phyloP scores from a whole-genome alignment of 1,284 basidiomycete genomes.

The Xanthoconium separans region DNA sequence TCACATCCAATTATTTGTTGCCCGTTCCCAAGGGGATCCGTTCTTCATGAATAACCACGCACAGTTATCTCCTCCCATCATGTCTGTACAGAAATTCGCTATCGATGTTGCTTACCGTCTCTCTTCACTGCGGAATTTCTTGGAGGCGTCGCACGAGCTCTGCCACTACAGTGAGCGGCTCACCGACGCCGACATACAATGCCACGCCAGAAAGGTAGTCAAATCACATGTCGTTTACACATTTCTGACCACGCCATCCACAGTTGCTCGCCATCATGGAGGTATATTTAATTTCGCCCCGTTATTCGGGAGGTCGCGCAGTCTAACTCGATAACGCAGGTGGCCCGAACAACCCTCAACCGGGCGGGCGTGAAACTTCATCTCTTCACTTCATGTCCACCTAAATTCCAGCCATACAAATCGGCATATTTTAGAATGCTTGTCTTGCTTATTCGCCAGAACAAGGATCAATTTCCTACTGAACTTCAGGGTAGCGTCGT shows the following conservation, averaged over 20 bases:
- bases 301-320: background rate
- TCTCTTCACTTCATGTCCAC: slow-evolving; percentile 36
- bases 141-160: slow-evolving; percentile 35
- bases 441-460: slow-evolving; percentile 31
- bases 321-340: slow-evolving; percentile 22
- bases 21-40: slow-evolving; percentile 19
- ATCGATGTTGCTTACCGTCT: slow-evolving; percentile 34
- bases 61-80: slow-evolving; percentile 18
- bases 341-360: slow-evolving; percentile 35
- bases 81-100: slow-evolving; percentile 30
- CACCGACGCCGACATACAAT: slow-evolving; percentile 26
- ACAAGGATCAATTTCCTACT: slow-evolving; percentile 19
- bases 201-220: slow-evolving; percentile 34
- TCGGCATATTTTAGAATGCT: slow-evolving; percentile 37
- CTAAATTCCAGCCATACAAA: slow-evolving; percentile 32
- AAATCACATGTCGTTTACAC: background rate
- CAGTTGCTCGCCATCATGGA: slow-evolving; percentile 32
- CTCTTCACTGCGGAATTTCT: slow-evolving; percentile 33
- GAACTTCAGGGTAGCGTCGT: slow-evolving; percentile 26
- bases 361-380: slow-evolving; percentile 34
- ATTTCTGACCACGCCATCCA: slow-evolving; percentile 12
- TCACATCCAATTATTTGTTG: slow-evolving; percentile 15
- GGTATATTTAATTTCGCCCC: slow-evolving; percentile 22
- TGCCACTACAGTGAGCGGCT: slow-evolving; percentile 20
- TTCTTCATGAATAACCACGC: slow-evolving; percentile 12